phyloP scores from a whole-genome alignment of 1,284 basidiomycete species.

The Microbotryum violaceum region DNA sequence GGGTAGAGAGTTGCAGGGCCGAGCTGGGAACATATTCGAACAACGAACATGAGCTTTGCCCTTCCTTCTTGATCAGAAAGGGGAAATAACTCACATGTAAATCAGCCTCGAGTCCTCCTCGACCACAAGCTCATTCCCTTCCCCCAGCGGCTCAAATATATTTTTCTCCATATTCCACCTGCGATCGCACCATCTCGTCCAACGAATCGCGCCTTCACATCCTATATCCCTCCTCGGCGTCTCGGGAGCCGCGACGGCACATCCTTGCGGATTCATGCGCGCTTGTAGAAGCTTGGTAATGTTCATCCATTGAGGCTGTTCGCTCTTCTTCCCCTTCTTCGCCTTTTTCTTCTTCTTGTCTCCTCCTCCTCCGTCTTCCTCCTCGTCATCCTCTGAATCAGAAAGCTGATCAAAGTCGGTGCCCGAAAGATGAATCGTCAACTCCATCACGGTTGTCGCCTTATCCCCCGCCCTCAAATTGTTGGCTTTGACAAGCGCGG shows the following conservation, averaged over 20 bases:
- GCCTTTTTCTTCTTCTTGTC: constrained; percentile 1
- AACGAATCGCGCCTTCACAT: constrained; percentile 19
- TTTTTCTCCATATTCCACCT: constrained; percentile 17
- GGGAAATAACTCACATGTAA: constrained; percentile 13
- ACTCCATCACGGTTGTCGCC: constrained; percentile 13
- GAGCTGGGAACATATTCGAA: neutral
- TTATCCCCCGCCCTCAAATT: constrained; percentile 20
- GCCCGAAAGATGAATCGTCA: constrained; percentile 24
- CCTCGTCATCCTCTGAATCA: neutral
- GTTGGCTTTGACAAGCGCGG: constrained; percentile 19
- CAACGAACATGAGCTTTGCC: neutral
- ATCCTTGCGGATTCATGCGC: constrained; percentile 3
- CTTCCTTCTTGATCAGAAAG: neutral
- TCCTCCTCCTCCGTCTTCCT: neutral
- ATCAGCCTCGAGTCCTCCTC: constrained; percentile 26
- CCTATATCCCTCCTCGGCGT: constrained; percentile 2
- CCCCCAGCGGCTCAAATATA: constrained; percentile 12
- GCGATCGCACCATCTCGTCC: constrained; percentile 23
- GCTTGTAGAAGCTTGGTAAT: constrained; percentile 4
- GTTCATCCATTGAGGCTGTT: constrained; percentile 14
- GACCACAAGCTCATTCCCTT: constrained; percentile 12
- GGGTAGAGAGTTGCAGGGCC: constrained; percentile 20
- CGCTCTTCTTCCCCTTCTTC: constrained; percentile 10
- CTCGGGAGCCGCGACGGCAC: constrained; percentile 14
- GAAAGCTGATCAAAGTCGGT: constrained; percentile 4